Conservation (phyloP, 2,329 filamentous ascomycete species). For the Aspergillus fumigatus region DNA sequence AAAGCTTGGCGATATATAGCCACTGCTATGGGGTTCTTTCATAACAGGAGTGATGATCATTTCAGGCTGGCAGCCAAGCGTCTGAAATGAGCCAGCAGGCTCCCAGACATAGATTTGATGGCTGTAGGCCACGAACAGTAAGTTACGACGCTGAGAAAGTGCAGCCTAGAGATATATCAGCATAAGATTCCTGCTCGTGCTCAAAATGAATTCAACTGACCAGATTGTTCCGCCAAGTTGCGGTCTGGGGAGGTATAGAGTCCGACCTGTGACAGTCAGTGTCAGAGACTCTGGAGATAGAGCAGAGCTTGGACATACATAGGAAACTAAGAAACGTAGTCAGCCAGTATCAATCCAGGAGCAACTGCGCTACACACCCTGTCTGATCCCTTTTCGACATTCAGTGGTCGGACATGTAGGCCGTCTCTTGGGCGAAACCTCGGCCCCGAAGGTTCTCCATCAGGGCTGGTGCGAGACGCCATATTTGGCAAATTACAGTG, state of each 20-base stretch:
- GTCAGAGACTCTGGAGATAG: background rate
- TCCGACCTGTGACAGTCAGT: conserved; percentile 21
- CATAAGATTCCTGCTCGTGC: background rate
- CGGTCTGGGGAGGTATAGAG: conserved; percentile 25
- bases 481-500: conserved; percentile 11
- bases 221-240: conserved; percentile 43
- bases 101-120: conserved; percentile 43
- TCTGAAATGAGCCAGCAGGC: conserved; percentile 39
- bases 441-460: conserved; percentile 1
- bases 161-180: conserved; percentile 30
- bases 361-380: conserved; percentile 28
- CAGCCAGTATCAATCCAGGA: conserved; percentile 3
- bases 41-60: conserved; percentile 42
- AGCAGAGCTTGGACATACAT: conserved; percentile 8
- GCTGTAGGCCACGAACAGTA: conserved; percentile 42
- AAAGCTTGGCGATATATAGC: conserved; percentile 49
- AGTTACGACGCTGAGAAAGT: conserved; percentile 44
- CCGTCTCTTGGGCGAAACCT: conserved; percentile 16
- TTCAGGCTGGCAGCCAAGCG: conserved; percentile 33
- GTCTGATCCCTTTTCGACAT: conserved; percentile 28
- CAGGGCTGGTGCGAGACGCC: conserved; percentile 13
- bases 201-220: conserved; percentile 20
- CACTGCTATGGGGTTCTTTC: conserved; percentile 41
- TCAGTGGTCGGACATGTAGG: conserved; percentile 26
- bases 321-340: conserved; percentile 13